Percentiles rank a stretch among this genome's conserved stretches.
Evolutionary conservation across 257 asterid genomes (phyloP).

Genomic region (Catharanthus roseus): DNA sequence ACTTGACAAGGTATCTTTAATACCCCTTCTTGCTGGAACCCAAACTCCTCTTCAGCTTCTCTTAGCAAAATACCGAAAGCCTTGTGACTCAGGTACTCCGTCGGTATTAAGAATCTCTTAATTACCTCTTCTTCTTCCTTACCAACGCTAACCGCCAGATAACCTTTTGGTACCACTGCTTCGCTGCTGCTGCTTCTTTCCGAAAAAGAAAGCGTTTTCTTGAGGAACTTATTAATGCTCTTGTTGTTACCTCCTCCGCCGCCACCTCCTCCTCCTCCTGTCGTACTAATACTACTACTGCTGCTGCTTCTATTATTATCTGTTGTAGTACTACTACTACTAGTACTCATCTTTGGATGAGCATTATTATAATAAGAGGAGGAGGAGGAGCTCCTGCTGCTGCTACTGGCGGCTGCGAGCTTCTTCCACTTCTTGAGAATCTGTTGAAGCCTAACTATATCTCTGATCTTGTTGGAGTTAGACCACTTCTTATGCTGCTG

Average conservation of each 20-base stretch:
- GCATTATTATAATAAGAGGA: too few species aligned
- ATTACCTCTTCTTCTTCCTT: too few species aligned
- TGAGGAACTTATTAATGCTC: constrained; percentile 67
- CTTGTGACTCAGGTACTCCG: constrained; percentile 54
- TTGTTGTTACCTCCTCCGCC: too few species aligned
- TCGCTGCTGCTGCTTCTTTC: constrained; percentile 25
- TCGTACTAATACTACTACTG: too few species aligned
- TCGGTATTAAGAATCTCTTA: constrained; percentile 67
- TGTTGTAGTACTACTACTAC: too few species aligned
- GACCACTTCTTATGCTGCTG: constrained; percentile 26
- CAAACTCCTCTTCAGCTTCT: constrained; percentile 85
- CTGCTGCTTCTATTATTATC: too few species aligned
- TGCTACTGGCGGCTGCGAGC: constrained; percentile 24
- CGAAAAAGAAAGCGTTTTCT: constrained; percentile 74
- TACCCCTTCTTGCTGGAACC: constrained; percentile 77
- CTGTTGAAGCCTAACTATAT: constrained; percentile 81
- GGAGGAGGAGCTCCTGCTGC: background rate
- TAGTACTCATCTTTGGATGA: too few species aligned
- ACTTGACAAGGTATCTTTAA: constrained; percentile 70
- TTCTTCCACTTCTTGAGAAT: constrained; percentile 85
- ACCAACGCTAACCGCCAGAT: constrained; percentile 64
- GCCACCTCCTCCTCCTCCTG: too few species aligned
- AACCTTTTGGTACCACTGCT: constrained; percentile 58
- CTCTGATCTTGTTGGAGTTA: constrained; percentile 56
- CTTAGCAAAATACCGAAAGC: constrained; percentile 52